Evolutionary conservation across 768 basidiomycete species (phyloP).

Genomic region (Phylloporus sp.): DNA sequence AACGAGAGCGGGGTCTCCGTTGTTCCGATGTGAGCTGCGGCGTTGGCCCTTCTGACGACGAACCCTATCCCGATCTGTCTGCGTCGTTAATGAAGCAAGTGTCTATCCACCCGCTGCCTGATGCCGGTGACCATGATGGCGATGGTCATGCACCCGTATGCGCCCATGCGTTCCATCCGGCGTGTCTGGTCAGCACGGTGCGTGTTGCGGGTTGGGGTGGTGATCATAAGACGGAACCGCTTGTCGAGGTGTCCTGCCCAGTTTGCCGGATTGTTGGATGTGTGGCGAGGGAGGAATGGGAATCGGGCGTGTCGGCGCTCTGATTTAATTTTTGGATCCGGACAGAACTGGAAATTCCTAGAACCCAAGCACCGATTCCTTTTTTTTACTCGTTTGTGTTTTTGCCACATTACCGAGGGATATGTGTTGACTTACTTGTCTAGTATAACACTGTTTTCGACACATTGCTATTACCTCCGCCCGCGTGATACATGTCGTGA

Average conservation of each 20-base stretch:
- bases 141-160: slow-evolving; percentile 38
- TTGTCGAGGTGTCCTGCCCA: slow-evolving; percentile 69
- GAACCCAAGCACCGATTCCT: not conserved
- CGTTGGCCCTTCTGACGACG: slow-evolving; percentile 69
- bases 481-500: slow-evolving; percentile 1
- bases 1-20: slow-evolving; percentile 66
- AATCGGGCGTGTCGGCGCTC: slow-evolving; percentile 36
- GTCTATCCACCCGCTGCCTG: slow-evolving; percentile 19
- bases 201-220: slow-evolving; percentile 60
- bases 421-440: not conserved
- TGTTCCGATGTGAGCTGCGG: slow-evolving; percentile 73
- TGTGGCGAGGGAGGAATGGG: slow-evolving; percentile 60
- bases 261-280: slow-evolving; percentile 63
- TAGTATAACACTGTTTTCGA: not conserved
- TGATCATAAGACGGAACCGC: slow-evolving; percentile 35
- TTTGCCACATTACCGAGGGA: not conserved
- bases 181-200: slow-evolving; percentile 66
- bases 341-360: not conserved
- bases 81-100: slow-evolving; percentile 20
- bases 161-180: slow-evolving; percentile 62
- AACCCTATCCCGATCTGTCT: slow-evolving; percentile 41
- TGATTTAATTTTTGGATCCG: slow-evolving; percentile 11
- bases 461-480: not conserved
- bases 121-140: slow-evolving; percentile 7
- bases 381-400: slow-evolving; percentile 6